Conservation (phyloP, 371 early-diverging fungal genomes). For the Rhizopus delemar region DNA sequence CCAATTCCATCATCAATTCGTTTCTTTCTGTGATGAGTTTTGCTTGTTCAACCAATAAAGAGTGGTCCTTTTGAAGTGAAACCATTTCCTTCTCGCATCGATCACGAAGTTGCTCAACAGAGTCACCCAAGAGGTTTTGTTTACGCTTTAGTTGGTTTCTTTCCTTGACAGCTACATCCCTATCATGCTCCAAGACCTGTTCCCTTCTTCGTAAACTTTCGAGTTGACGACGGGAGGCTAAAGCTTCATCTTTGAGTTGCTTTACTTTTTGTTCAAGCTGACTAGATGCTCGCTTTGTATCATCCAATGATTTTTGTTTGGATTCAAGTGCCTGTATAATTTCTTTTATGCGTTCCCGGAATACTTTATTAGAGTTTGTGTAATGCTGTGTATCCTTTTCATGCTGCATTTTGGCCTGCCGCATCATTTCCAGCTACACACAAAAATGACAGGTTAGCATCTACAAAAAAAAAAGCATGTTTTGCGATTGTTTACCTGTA, state of each 20-base stretch:
- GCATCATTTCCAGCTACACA: conserved; percentile 32
- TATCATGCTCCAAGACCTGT: conserved; percentile 41
- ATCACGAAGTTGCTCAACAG: conserved; percentile 25
- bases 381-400: conserved; percentile 33
- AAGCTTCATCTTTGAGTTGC: conserved; percentile 45
- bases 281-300: conserved; percentile 37
- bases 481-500: conserved; percentile 30
- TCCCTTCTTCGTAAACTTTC: conserved; percentile 44
- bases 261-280: conserved; percentile 46
- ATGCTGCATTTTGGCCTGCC: conserved; percentile 32
- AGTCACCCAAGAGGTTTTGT: conserved; percentile 26
- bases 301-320: conserved; percentile 43
- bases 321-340: conserved; percentile 44
- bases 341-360: conserved; percentile 35
- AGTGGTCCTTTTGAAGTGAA: conserved; percentile 27
- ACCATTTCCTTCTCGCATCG: conserved; percentile 36
- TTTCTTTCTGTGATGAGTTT: conserved; percentile 25
- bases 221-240: conserved; percentile 42
- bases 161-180: conserved; percentile 37
- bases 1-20: conserved; percentile 15
- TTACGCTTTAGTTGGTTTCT: conserved; percentile 38
- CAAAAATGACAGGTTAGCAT: neutral
- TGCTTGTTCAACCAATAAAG: conserved; percentile 21
- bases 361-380: conserved; percentile 35
- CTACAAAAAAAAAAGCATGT: too few species aligned